Base-by-base conservation (phyloP, 176 grass and related monocot species). In the Eleusine coracana region DNA sequence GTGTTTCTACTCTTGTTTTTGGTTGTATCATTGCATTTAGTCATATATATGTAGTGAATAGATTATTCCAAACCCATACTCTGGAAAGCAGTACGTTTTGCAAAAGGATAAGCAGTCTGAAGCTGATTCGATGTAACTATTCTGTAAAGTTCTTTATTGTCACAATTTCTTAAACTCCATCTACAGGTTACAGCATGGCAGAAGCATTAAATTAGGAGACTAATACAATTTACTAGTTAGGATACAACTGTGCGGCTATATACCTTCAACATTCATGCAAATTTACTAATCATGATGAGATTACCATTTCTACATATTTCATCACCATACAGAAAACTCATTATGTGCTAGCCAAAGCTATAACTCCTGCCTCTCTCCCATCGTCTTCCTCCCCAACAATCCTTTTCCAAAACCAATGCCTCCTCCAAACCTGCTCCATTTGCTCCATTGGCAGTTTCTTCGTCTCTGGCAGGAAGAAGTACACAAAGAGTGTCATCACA, bases 351-450 rank as follows among this genome's bases (percentile, higher is more conserved):
- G 87, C 5, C 88, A 90, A 50, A 41, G 65, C 74, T 78, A 85
- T 60, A 27, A 5, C 29, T 82, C 66, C 71, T 44, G 64, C 20
- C 3, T 40, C 65, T 28, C 16, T 46, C 0, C 65, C 71, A 10
- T 70, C 17, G 3, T 59, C 49, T 13, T 91, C 80, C 64, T 92
- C 78, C 66, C 64, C 81, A 0, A 91, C 73, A 25, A 91, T 85
- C 77, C 73, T 89, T 52, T 85, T 93, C 94, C 94, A 93, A 46
- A 96, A 96, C 86, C 91, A 86, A 27, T 96, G 94, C 40, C 14
- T 68, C 77, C 83, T 91, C 94, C 94, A 96, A 10, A 96, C 73
- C 76, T 96, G 94, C 10, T 96, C 94, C 94, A 96, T 96, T 74
- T 93, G 90, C 88, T 96, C 94, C 88, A 96, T 82, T 15, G 94